These are phyloP conservation scores for Clavaria fumosa DNA, from an alignment of 768 basidiomycete species.

Conservation along the genomic window DNA sequence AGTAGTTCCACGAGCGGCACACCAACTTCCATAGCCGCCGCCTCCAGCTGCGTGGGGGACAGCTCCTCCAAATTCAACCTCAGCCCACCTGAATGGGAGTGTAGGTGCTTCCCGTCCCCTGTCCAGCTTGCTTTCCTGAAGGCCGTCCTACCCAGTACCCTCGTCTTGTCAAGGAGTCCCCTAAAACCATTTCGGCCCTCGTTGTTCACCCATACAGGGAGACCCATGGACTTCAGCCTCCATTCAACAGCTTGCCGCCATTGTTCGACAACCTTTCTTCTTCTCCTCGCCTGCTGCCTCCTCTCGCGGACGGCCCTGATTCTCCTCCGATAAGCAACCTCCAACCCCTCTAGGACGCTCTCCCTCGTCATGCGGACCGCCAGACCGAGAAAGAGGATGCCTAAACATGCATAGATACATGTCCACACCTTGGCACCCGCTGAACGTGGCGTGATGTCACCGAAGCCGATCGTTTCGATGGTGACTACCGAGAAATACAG, in stretches of 20 bases:
- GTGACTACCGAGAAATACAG: slow-evolving; percentile 67
- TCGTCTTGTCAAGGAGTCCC: slow-evolving; percentile 6
- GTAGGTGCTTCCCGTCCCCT: slow-evolving; percentile 7
- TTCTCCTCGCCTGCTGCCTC: slow-evolving; percentile 27
- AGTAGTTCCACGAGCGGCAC: slow-evolving; percentile 38
- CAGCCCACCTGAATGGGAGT: slow-evolving; percentile 27
- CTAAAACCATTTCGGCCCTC: slow-evolving; percentile 7
- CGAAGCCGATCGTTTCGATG: slow-evolving; percentile 64
- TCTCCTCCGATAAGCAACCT: slow-evolving; percentile 47
- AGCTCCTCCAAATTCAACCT: slow-evolving; percentile 52
- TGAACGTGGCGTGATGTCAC: slow-evolving; percentile 48
- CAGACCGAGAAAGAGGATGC: slow-evolving; percentile 49
- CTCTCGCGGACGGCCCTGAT: slow-evolving; percentile 29
- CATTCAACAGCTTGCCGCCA: slow-evolving; percentile 52
- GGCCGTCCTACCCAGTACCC: slow-evolving; percentile 7
- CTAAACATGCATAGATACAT: slow-evolving; percentile 40
- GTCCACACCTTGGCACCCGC: slow-evolving; percentile 42
- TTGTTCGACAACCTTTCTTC: slow-evolving; percentile 30
- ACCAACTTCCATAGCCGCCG: slow-evolving; percentile 54
- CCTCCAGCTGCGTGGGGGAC: slow-evolving; percentile 36
- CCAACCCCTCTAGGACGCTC: slow-evolving; percentile 56
- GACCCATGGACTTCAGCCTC: slow-evolving; percentile 35
- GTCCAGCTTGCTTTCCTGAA: slow-evolving; percentile 8
- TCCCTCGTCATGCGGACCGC: slow-evolving; percentile 52
- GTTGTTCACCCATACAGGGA: slow-evolving; percentile 40